Evolutionary conservation across 179 eudicot genomes (phyloP).

Genomic region (Camellia oleifera): DNA sequence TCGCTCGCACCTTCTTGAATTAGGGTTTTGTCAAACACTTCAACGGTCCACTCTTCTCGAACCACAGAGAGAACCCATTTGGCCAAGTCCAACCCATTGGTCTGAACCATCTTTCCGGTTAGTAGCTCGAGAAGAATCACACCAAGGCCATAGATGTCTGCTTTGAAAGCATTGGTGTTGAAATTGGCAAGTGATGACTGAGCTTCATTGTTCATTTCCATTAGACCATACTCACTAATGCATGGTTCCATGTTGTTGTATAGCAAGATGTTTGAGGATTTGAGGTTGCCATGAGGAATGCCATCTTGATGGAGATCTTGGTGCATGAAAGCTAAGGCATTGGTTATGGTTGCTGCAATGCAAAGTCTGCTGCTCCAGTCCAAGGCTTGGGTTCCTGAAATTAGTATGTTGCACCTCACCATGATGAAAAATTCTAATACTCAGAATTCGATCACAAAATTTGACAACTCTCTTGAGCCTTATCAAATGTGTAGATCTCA

Average conservation of each 20-base stretch:
- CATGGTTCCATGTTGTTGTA: conserved; percentile 42
- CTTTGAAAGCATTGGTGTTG: conserved; percentile 19
- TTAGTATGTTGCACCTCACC: not conserved
- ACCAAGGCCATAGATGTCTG: conserved; percentile 38
- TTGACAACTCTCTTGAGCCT: no score
- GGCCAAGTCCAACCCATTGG: conserved; percentile 36
- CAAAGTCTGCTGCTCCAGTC: conserved; percentile 41
- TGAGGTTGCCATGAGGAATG: conserved; percentile 49
- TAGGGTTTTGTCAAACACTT: conserved; percentile 44
- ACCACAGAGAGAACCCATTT: conserved; percentile 43
- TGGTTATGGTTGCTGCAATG: conserved; percentile 28
- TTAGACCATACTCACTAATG: conserved; percentile 45
- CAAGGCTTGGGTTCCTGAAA: conserved; percentile 31
- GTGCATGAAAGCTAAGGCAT: conserved; percentile 47
- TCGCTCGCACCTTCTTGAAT: conserved; percentile 43
- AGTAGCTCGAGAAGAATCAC: conserved; percentile 47
- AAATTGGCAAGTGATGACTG: not conserved
- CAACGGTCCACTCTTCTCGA: conserved; percentile 56
- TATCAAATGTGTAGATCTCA: no score
- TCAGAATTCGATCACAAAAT: no score
- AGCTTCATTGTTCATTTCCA: conserved; percentile 14
- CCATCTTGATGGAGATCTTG: conserved; percentile 31
- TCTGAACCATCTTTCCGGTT: conserved; percentile 38
- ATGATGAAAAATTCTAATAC: no score
- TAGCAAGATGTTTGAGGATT: conserved; percentile 47